These are phyloP conservation scores for Tylopilus subfusipes DNA, from an alignment of 768 basidiomycete genomes.

Conservation along the genomic window DNA sequence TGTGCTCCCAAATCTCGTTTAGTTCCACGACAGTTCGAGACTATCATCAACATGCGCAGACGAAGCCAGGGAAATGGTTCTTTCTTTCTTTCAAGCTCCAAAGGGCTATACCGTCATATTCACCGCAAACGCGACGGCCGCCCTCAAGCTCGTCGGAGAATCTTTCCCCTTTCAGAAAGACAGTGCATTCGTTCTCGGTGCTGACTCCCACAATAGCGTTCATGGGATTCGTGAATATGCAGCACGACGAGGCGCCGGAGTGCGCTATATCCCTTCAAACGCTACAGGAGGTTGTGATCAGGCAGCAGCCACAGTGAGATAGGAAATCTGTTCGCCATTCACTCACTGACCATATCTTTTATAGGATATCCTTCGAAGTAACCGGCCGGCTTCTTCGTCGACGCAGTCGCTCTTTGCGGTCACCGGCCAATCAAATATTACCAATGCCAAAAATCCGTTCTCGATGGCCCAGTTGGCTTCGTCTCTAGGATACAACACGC, in stretches of 20 bases:
- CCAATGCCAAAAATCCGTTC: slow-evolving; percentile 69
- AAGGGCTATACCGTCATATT: slow-evolving; percentile 78
- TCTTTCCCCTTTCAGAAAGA: slow-evolving; percentile 63
- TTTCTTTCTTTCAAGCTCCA: slow-evolving; percentile 74
- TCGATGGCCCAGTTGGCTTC: slow-evolving; percentile 62
- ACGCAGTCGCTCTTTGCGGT: slow-evolving; percentile 64
- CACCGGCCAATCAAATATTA: slow-evolving; percentile 80
- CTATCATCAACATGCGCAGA: slow-evolving; percentile 62
- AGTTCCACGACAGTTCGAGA: slow-evolving; percentile 49
- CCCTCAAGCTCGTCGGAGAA: slow-evolving; percentile 80
- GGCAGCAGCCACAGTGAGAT: slow-evolving; percentile 54
- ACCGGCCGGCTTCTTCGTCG: slow-evolving; percentile 38
- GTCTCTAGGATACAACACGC: slow-evolving; percentile 64
- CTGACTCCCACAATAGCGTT: slow-evolving; percentile 82
- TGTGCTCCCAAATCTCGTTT: background rate
- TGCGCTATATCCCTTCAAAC: slow-evolving; percentile 64
- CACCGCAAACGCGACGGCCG: slow-evolving; percentile 75
- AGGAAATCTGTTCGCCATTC: background rate
- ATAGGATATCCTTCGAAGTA: slow-evolving; percentile 51
- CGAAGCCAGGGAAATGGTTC: slow-evolving; percentile 68
- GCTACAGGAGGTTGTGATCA: slow-evolving; percentile 61
- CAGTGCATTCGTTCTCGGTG: slow-evolving; percentile 63
- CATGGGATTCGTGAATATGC: slow-evolving; percentile 80
- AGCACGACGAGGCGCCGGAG: slow-evolving; percentile 46
- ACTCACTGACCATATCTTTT: background rate